phyloP scores from a whole-genome alignment of 140 eudicot genomes.

The Senecio squalidus region DNA sequence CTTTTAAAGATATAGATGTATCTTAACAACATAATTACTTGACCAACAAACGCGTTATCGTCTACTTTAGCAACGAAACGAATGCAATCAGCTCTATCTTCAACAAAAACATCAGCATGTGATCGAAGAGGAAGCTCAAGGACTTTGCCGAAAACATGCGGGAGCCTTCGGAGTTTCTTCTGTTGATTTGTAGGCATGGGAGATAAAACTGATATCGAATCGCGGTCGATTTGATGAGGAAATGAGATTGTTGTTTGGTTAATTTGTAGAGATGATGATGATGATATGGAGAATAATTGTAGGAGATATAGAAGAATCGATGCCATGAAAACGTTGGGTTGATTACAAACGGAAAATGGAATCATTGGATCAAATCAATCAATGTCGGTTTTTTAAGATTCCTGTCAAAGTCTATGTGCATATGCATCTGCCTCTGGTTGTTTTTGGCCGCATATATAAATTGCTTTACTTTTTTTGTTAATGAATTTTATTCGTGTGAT shows the following conservation, averaged over 20 bases:
- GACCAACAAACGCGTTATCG: constrained; percentile 3
- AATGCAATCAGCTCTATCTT: constrained; percentile 39
- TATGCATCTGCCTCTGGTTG: no score
- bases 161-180: constrained; percentile 60
- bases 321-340: constrained; percentile 10
- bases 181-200: constrained; percentile 28
- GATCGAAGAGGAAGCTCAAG: constrained; percentile 70
- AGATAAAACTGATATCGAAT: no score
- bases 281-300: constrained; percentile 7
- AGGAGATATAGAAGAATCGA: constrained; percentile 24
- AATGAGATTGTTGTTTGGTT: constrained; percentile 12
- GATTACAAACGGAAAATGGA: constrained; percentile 16
- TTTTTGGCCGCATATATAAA: no score
- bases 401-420: constrained; percentile 5
- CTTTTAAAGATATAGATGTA: no score
- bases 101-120: constrained; percentile 59
- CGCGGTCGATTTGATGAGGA: no score
- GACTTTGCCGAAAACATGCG: constrained; percentile 67
- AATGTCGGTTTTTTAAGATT: background rate
- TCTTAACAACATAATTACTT: no score
- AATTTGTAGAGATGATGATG: constrained; percentile 15
- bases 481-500: no score
- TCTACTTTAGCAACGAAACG: constrained; percentile 32
- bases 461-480: no score
- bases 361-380: constrained; percentile 18